Percentiles rank a stretch among this genome's conserved stretches.
phyloP scores from a whole-genome alignment of 352 stramenopile species.

The Phytophthora capsici region DNA sequence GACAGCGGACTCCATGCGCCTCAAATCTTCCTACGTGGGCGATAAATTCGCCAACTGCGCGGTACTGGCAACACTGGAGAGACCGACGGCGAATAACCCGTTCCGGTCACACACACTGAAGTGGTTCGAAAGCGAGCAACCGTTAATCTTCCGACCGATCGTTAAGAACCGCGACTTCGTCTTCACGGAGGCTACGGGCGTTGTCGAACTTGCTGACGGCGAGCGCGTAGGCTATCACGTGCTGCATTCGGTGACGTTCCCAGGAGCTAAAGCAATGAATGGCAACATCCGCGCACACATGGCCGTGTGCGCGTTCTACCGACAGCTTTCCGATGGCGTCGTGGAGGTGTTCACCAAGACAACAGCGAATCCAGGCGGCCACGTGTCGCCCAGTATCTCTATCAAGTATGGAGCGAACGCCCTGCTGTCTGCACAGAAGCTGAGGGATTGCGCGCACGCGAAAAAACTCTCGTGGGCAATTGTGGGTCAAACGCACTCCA shows the following conservation, averaged over 20 bases:
- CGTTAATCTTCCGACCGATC: conserved; percentile 48
- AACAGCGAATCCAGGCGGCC: conserved; percentile 24
- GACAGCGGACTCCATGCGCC: conserved; percentile 36
- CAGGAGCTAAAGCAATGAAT: conserved; percentile 25
- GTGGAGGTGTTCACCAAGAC: conserved; percentile 46
- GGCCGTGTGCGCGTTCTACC: conserved; percentile 48
- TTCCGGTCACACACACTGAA: conserved; percentile 57
- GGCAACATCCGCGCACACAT: conserved; percentile 32
- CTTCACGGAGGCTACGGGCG: conserved; percentile 57
- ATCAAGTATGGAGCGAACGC: conserved; percentile 24
- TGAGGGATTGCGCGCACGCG: conserved; percentile 44
- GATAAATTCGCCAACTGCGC: conserved; percentile 47
- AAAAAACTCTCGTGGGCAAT: conserved; percentile 59
- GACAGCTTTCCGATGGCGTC: conserved; percentile 29
- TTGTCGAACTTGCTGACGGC: conserved; percentile 27
- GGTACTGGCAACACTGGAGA: conserved; percentile 42
- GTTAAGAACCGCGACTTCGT: conserved; percentile 61
- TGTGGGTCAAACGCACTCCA: conserved; percentile 18
- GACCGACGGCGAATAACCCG: conserved; percentile 37
- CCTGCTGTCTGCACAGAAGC: conserved; percentile 27
- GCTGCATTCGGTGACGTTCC: conserved; percentile 56
- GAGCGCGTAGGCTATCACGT: conserved; percentile 59
- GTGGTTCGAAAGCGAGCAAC: conserved; percentile 54
- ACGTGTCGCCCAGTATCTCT: conserved; percentile 20
- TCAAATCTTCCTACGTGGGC: conserved; percentile 53